Conservation (phyloP, 2,329 filamentous ascomycete genomes). For the Clonostachys chloroleuca region DNA sequence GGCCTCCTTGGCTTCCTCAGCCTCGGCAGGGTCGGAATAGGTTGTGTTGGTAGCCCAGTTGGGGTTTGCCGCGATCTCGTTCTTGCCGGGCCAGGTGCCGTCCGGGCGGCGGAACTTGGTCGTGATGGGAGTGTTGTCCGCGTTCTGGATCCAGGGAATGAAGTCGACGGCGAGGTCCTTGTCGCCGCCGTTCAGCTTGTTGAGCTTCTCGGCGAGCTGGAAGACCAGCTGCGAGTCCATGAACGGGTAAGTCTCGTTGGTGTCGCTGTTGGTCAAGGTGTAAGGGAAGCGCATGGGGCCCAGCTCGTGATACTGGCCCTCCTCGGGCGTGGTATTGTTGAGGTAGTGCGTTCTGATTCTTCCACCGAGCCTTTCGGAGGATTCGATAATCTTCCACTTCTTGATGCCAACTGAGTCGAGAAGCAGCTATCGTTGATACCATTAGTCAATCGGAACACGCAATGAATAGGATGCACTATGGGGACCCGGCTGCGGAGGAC, state of each 20-base stretch:
- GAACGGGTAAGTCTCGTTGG: conserved; percentile 54
- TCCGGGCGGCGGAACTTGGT: conserved; percentile 39
- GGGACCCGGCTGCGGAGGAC: conserved; percentile 33
- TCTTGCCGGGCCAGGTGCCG: conserved; percentile 45
- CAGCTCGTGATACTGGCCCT: conserved; percentile 66
- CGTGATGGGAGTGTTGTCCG: conserved; percentile 46
- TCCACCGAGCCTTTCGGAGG: conserved; percentile 55
- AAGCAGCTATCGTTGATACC: conserved; percentile 49
- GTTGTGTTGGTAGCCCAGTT: conserved; percentile 19
- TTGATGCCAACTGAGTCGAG: conserved; percentile 48
- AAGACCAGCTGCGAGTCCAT: conserved; percentile 62
- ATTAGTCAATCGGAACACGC: conserved; percentile 33
- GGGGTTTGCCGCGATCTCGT: conserved; percentile 39
- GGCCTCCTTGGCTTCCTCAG: conserved; percentile 21
- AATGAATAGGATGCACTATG: conserved; percentile 52
- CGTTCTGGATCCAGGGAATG: conserved; percentile 56
- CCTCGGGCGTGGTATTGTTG: conserved; percentile 43
- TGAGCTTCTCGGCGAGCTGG: conserved; percentile 56
- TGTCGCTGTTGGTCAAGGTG: conserved; percentile 13
- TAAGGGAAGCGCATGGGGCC: conserved; percentile 56
- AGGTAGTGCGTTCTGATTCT: conserved; percentile 62
- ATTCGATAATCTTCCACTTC: conserved; percentile 60
- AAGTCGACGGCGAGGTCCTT: conserved; percentile 49
- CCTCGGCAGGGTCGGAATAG: conserved; percentile 20
- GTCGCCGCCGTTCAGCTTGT: conserved; percentile 50